These are phyloP conservation scores for Malassezia yamatoensis DNA, from an alignment of 1,284 basidiomycete genomes.

Conservation along the genomic window DNA sequence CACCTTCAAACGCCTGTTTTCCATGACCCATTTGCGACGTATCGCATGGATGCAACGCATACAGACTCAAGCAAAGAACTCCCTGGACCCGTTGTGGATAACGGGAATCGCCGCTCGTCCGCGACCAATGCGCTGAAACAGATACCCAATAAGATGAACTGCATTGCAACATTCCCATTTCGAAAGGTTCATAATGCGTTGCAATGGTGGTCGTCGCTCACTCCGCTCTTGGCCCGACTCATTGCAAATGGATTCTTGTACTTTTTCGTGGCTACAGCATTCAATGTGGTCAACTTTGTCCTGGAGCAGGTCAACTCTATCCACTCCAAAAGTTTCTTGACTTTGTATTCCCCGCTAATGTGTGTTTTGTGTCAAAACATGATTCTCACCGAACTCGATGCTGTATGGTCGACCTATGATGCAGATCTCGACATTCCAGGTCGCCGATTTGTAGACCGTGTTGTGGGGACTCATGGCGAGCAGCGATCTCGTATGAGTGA, in stretches of 20 bases:
- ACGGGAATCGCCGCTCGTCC: background rate
- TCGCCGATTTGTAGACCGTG: conserved; percentile 15
- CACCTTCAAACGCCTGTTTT: background rate
- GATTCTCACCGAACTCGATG: conserved; percentile 25
- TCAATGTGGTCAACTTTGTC: conserved; percentile 30
- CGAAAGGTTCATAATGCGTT: background rate
- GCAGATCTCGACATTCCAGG: conserved; percentile 7
- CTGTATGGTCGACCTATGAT: conserved; percentile 18
- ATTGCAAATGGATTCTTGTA: conserved; percentile 29
- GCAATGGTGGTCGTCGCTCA: conserved; percentile 18
- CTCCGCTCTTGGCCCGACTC: conserved; percentile 25
- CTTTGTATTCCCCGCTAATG: conserved; percentile 30
- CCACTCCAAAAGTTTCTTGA: conserved; percentile 24
- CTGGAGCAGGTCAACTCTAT: conserved; percentile 17
- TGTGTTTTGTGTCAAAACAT: conserved; percentile 29
- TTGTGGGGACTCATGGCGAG: conserved; percentile 3
- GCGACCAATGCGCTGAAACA: background rate
- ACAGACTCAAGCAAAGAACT: background rate
- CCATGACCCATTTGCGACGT: conserved; percentile 9
- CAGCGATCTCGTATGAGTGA: background rate
- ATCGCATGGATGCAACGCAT: background rate
- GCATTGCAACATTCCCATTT: conserved; percentile 1
- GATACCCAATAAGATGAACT: background rate
- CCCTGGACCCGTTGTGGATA: background rate
- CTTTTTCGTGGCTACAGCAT: conserved; percentile 24